A percentile compares a stretch with the other conserved stretches of the same genome.
Evolutionary conservation across 345 rosid genomes (phyloP).

Genomic region (Melaleuca quinquenervia): DNA sequence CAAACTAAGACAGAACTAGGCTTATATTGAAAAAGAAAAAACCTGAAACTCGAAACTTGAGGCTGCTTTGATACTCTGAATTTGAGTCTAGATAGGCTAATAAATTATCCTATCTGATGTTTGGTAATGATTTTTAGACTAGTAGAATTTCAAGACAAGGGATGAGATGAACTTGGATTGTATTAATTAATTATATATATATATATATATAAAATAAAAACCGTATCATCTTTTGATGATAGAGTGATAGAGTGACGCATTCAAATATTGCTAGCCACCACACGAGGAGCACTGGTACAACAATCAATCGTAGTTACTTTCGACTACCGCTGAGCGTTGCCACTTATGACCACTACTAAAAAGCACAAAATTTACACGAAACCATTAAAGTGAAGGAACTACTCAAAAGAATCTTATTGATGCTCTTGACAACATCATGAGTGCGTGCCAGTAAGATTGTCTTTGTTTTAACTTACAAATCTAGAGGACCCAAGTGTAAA

Average conservation of each 20-base stretch:
- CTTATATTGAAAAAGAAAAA: neutral
- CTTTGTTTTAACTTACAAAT: neutral
- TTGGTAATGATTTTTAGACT: accelerated
- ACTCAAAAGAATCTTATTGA: neutral
- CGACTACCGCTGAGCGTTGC: no score
- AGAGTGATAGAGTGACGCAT: neutral
- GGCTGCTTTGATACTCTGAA: neutral
- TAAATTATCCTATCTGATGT: neutral
- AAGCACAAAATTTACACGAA: neutral
- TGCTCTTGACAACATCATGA: neutral
- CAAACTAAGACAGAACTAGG: neutral
- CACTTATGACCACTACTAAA: neutral
- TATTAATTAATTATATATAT: no score
- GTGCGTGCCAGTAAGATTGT: neutral
- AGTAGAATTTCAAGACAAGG: neutral
- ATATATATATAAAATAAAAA: no score
- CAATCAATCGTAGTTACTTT: neutral
- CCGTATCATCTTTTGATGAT: neutral
- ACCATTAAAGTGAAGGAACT: neutral
- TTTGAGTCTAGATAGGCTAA: neutral
- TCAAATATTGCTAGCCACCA: neutral
- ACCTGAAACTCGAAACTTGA: neutral
- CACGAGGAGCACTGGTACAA: neutral
- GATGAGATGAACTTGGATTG: accelerated
- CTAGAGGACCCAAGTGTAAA: neutral